Evolutionary conservation across 495 filamentous ascomycete genomes (phyloP).

Genomic region (Talaromyces thailandensis): DNA sequence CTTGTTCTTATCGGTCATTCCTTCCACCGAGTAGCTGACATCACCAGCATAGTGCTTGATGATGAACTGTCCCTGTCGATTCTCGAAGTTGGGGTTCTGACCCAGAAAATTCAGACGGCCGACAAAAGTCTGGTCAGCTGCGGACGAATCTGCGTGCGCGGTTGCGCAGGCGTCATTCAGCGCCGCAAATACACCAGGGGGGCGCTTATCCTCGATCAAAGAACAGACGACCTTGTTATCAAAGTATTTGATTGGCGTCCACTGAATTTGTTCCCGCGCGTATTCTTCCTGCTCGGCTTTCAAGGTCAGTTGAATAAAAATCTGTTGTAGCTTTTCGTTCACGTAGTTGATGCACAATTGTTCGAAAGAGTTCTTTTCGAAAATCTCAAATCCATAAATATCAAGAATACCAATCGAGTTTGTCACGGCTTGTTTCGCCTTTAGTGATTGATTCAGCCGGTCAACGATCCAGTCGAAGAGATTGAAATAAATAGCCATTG

Average conservation of each 20-base stretch:
- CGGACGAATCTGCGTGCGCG: constrained; percentile 86
- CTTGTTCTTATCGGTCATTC: constrained; percentile 99
- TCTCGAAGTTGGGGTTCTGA: constrained; percentile 82
- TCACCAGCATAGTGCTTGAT: constrained; percentile 99
- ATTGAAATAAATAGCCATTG: constrained; percentile 95
- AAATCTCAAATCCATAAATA: constrained; percentile 99
- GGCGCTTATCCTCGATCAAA: constrained; percentile 85
- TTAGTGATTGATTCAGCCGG: constrained; percentile 81
- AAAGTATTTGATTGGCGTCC: constrained; percentile 99
- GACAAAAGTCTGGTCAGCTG: constrained; percentile 93
- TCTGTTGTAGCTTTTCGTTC: constrained; percentile 99
- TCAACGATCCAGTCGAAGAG: constrained; percentile 98
- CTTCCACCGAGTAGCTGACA: constrained; percentile 88
- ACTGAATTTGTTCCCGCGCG: constrained; percentile 89
- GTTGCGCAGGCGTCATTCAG: constrained; percentile 97
- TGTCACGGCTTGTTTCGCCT: constrained; percentile 61
- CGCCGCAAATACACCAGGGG: constrained; percentile 90
- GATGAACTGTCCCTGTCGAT: constrained; percentile 90
- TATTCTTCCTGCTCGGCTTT: constrained; percentile 99
- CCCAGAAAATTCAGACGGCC: constrained; percentile 82
- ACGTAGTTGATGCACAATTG: constrained; percentile 99
- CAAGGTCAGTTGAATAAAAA: constrained; percentile 96
- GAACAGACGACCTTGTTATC: constrained; percentile 99
- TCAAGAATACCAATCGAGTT: constrained; percentile 96
- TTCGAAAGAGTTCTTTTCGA: constrained; percentile 98